Conservation (phyloP, 768 basidiomycete species). For the Rhizopogon roseolus region DNA sequence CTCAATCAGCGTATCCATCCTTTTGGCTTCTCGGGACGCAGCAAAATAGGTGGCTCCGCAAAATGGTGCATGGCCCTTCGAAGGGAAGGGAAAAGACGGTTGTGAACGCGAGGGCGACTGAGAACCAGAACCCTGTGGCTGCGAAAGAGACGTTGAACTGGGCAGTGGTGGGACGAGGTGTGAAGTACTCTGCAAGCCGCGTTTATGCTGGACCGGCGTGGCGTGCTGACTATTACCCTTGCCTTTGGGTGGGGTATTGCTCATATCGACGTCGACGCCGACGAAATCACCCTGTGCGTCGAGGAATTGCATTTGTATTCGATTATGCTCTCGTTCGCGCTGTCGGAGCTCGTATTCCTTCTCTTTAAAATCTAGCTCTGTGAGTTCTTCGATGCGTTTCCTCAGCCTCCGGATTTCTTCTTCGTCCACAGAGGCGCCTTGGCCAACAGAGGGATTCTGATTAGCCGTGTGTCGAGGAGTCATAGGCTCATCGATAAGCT, state of each 20-base stretch:
- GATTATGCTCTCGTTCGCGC: constrained; percentile 50
- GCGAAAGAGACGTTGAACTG: background rate
- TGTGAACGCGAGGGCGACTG: constrained; percentile 26
- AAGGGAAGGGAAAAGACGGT: constrained; percentile 16
- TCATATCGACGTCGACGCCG: no score
- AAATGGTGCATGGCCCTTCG: constrained; percentile 49
- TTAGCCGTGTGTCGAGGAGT: constrained; percentile 34
- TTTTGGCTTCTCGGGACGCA: constrained; percentile 55
- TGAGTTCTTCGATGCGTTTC: constrained; percentile 44
- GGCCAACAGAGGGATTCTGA: constrained; percentile 16
- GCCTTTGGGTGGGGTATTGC: no score
- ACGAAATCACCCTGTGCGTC: constrained; percentile 28
- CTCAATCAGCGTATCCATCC: constrained; percentile 77
- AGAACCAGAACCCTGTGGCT: constrained; percentile 14
- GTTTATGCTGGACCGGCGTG: constrained; percentile 23
- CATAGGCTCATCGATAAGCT: constrained; percentile 37
- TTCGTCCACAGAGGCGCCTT: constrained; percentile 14
- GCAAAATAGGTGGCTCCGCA: constrained; percentile 46
- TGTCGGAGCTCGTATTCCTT: constrained; percentile 45
- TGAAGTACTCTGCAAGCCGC: constrained; percentile 24
- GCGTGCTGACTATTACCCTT: no score
- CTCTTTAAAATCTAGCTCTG: constrained; percentile 48
- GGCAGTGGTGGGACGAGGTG: constrained; percentile 18
- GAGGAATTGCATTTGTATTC: constrained; percentile 36
- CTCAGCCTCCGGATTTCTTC: constrained; percentile 27